Conservation (phyloP, 192 early-diverging fungal genomes). For the Spizellomyces sp. region DNA sequence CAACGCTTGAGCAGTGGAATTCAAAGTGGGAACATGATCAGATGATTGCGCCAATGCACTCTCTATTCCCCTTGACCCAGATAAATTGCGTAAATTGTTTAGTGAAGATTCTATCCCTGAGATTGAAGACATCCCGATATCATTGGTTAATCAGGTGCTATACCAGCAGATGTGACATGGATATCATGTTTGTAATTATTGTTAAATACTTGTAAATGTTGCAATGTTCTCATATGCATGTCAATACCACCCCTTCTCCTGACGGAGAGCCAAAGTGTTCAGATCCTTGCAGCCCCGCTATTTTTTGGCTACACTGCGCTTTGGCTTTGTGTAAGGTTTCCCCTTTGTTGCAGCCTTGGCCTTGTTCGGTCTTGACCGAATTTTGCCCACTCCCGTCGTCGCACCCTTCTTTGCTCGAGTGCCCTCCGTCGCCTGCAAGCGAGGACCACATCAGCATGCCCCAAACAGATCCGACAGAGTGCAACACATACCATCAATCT, state of each 20-base stretch:
- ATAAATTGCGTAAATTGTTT: constrained; percentile 17
- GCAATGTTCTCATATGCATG: neutral
- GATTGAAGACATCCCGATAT: constrained; percentile 25
- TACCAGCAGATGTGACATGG: neutral
- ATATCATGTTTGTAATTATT: neutral
- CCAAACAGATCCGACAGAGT: neutral
- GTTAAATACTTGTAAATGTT: neutral
- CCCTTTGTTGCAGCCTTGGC: neutral
- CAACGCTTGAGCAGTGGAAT: no score
- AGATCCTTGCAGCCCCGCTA: neutral
- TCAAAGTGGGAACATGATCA: no score
- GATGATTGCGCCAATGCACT: constrained; percentile 1
- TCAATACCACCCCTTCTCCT: no score
- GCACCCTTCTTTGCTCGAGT: neutral
- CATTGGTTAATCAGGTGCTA: constrained; percentile 14
- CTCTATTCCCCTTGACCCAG: neutral
- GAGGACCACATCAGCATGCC: neutral
- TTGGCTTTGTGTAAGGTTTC: neutral
- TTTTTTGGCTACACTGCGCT: neutral
- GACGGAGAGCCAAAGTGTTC: no score
- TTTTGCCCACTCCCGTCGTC: neutral
- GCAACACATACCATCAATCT: constrained; percentile 7
- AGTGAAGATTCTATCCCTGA: constrained; percentile 23
- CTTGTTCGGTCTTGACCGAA: neutral
- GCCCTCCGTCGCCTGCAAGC: neutral